Evolutionary conservation across 768 basidiomycete genomes (phyloP).

Genomic region (Galerina sulciceps): DNA sequence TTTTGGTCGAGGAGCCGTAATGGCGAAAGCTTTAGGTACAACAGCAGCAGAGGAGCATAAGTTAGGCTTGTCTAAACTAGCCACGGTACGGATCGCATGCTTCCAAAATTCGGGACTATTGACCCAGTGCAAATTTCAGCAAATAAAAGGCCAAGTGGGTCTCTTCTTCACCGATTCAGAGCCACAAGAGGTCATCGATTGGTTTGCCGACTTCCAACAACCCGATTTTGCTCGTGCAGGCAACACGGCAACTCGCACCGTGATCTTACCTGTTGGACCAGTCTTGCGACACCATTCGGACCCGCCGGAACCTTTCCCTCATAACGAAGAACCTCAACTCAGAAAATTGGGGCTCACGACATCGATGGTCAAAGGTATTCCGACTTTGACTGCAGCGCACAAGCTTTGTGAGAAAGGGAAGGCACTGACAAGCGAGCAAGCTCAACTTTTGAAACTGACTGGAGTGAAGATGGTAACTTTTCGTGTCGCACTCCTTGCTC

Average conservation of each 20-base stretch:
- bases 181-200: constrained; percentile 89
- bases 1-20: constrained; percentile 85
- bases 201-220: constrained; percentile 91
- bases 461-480: constrained; percentile 90
- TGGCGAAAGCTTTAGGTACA: constrained; percentile 94
- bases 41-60: constrained; percentile 87
- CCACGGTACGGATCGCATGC: constrained; percentile 53
- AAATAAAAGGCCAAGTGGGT: constrained; percentile 95
- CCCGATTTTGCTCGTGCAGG: constrained; percentile 92
- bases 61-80: constrained; percentile 77
- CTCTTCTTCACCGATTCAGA: constrained; percentile 90
- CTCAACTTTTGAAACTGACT: constrained; percentile 90
- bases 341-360: constrained; percentile 90
- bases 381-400: constrained; percentile 80
- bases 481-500: constrained; percentile 67
- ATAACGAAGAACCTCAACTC: constrained; percentile 96
- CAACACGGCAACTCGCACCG: constrained; percentile 74
- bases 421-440: constrained; percentile 80
- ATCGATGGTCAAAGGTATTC: constrained; percentile 84
- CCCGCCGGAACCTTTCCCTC: constrained; percentile 89
- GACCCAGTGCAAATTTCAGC: constrained; percentile 44
- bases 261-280: constrained; percentile 82
- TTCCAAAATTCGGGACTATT: background rate
- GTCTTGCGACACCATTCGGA: constrained; percentile 81
- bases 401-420: constrained; percentile 85